Evolutionary conservation across 345 rosid species (phyloP).

Genomic region (Gossypium anomalum): DNA sequence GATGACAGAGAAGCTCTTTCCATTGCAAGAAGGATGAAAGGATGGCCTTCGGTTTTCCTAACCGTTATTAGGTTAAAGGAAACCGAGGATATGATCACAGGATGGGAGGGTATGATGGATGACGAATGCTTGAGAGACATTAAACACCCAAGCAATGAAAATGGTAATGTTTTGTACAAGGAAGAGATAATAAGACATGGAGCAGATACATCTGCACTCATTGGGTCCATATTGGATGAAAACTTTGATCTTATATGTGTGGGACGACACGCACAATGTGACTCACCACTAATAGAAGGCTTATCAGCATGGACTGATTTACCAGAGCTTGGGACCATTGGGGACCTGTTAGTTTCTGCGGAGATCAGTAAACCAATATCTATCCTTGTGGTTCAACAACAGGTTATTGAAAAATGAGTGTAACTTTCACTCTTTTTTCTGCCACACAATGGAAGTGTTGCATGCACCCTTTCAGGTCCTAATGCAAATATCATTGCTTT

Average conservation of each 20-base stretch:
- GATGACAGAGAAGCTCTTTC: conserved; percentile 38
- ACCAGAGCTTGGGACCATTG: conserved; percentile 13
- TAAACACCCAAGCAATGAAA: background rate
- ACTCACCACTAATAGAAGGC: conserved; percentile 6
- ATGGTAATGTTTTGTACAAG: background rate
- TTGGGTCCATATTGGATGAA: conserved; percentile 5
- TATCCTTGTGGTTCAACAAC: conserved; percentile 14
- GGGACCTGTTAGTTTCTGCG: conserved; percentile 11
- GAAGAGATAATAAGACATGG: conserved; percentile 17
- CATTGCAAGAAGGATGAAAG: conserved; percentile 17
- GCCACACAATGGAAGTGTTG: background rate
- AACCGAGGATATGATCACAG: background rate
- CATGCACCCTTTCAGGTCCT: background rate
- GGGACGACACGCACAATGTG: conserved; percentile 12
- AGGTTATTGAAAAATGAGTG: background rate
- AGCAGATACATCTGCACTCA: background rate
- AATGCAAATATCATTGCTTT: too few relatives aligned
- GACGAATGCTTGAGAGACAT: conserved; percentile 18
- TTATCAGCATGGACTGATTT: conserved; percentile 12
- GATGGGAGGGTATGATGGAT: conserved; percentile 20
- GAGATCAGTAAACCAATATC: background rate
- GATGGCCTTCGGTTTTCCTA: background rate
- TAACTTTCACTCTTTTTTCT: background rate
- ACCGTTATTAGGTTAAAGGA: conserved; percentile 16
- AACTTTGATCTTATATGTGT: conserved; percentile 19